Evolutionary conservation across 768 basidiomycete genomes (phyloP).

Genomic region (Amanita thiersii): DNA sequence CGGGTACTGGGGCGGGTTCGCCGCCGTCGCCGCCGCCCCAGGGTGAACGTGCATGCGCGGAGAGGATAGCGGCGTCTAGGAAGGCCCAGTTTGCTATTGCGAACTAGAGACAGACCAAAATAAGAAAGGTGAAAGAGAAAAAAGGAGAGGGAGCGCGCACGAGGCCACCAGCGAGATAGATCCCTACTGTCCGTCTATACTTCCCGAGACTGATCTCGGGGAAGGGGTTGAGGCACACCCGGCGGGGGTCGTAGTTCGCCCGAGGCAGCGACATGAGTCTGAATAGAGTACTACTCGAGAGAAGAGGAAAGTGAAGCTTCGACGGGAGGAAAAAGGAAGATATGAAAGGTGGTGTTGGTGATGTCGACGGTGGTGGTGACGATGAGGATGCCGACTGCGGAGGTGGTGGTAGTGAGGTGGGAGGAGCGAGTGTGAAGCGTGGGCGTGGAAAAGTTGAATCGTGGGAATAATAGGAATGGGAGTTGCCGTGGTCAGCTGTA

Average conservation of each 20-base stretch:
- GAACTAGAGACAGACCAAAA: constrained; percentile 36
- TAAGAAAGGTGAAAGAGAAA: constrained; percentile 19
- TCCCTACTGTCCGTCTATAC: constrained; percentile 75
- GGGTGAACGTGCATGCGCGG: constrained; percentile 76
- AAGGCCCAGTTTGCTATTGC: constrained; percentile 94
- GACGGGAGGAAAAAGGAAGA: not conserved
- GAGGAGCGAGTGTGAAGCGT: not conserved
- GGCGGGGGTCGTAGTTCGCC: constrained; percentile 74
- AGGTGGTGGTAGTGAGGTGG: not conserved
- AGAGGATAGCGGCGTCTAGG: constrained; percentile 87
- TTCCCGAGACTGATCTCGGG: constrained; percentile 69
- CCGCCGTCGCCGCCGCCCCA: constrained; percentile 60
- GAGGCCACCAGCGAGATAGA: constrained; percentile 87
- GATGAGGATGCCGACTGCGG: not conserved
- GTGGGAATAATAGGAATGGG: no score
- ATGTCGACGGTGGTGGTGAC: not conserved
- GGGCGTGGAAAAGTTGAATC: no score
- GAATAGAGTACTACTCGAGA: no score
- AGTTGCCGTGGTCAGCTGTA: no score
- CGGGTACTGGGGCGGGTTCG: constrained; percentile 29
- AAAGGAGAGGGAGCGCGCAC: constrained; percentile 36
- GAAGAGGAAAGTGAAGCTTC: no score
- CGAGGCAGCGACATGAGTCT: constrained; percentile 60
- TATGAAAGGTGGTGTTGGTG: not conserved
- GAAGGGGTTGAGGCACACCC: constrained; percentile 84